These are phyloP conservation scores for Boletellus emodensis DNA, from an alignment of 768 basidiomycete genomes.

Conservation along the genomic window DNA sequence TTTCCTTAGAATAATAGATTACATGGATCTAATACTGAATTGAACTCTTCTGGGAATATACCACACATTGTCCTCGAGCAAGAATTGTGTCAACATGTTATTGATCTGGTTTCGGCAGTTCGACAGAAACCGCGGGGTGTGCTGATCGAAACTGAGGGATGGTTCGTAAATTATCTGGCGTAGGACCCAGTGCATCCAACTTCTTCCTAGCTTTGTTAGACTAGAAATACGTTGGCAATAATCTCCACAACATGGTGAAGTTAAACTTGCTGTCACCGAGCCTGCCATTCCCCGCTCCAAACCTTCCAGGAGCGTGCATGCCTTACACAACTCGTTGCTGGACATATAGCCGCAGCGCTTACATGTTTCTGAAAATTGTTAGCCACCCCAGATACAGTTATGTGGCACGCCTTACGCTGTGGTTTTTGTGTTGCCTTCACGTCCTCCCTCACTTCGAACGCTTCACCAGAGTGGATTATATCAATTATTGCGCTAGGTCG, in stretches of 20 bases:
- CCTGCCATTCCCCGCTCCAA: conserved; percentile 78
- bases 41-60: background rate
- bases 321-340: conserved; percentile 95
- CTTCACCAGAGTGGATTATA: conserved; percentile 94
- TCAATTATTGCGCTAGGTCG: conserved; percentile 95
- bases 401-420: conserved; percentile 59
- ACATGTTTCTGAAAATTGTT: conserved; percentile 66
- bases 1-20: background rate
- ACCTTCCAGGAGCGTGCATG: conserved; percentile 86
- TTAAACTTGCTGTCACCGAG: conserved; percentile 53
- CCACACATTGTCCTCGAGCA: background rate
- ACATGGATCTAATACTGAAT: conserved; percentile 1
- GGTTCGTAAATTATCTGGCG: conserved; percentile 66
- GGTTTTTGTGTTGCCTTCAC: conserved; percentile 79
- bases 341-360: conserved; percentile 93
- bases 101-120: conserved; percentile 25
- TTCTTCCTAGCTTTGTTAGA: conserved; percentile 65
- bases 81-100: background rate
- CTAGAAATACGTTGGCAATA: conserved; percentile 33
- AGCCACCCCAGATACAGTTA: background rate
- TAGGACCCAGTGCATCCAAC: conserved; percentile 53
- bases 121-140: conserved; percentile 39
- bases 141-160: conserved; percentile 66
- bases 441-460: conserved; percentile 81
- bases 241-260: background rate